phyloP scores from a whole-genome alignment of 306 rosid species.

The Ceratonia siliqua region DNA sequence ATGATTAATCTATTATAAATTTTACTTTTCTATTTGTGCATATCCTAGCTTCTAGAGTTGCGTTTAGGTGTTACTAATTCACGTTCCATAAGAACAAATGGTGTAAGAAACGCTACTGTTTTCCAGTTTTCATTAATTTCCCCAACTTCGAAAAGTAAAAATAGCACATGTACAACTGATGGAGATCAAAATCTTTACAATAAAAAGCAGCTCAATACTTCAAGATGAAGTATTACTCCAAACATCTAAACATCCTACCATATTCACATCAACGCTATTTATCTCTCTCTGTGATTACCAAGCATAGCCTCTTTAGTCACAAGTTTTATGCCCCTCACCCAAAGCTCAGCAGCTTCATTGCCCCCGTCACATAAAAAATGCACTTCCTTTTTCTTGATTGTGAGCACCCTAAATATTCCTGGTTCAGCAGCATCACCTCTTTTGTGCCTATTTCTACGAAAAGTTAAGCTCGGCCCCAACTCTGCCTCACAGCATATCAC shows the following conservation, averaged over 20 bases:
- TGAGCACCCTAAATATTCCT: constrained; percentile 81
- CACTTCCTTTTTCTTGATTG: constrained; percentile 68
- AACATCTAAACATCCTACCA: constrained; percentile 47
- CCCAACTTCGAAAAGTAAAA: background rate
- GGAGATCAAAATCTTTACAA: constrained; percentile 50
- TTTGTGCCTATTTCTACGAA: constrained; percentile 54
- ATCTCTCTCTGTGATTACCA: constrained; percentile 31
- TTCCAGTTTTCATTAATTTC: background rate
- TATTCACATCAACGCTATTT: constrained; percentile 24
- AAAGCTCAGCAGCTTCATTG: constrained; percentile 69
- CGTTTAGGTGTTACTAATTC: background rate
- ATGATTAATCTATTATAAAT: no score
- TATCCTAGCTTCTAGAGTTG: background rate
- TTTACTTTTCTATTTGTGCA: background rate
- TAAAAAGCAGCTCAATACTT: constrained; percentile 48
- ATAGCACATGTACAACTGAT: constrained; percentile 7
- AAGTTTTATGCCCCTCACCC: constrained; percentile 90
- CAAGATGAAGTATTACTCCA: constrained; percentile 65
- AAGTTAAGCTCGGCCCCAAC: constrained; percentile 64
- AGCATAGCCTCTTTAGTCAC: constrained; percentile 57
- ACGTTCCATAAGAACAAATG: background rate
- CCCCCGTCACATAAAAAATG: constrained; percentile 87
- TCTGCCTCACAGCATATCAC: constrained; percentile 67
- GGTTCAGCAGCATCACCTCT: constrained; percentile 64
- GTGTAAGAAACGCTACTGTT: background rate